Evolutionary conservation across 352 stramenopile species (phyloP).

Genomic region (Pythium chondricola): DNA sequence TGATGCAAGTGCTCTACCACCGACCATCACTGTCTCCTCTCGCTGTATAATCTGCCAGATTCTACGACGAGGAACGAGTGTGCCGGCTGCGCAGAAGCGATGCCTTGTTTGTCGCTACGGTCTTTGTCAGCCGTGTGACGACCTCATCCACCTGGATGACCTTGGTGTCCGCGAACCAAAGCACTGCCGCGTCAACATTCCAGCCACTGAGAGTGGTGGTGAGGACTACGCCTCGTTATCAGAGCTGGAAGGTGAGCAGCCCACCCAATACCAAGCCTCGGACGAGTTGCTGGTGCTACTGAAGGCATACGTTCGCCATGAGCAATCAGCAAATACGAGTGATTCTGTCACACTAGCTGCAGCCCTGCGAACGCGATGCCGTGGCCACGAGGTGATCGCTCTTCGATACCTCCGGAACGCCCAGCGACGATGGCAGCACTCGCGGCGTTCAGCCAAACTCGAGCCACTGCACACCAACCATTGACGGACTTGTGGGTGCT

Average conservation of each 20-base stretch:
- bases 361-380: background rate
- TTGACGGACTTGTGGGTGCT: constrained; percentile 5
- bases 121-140: constrained; percentile 40
- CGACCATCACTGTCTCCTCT: background rate
- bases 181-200: constrained; percentile 41
- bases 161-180: constrained; percentile 41
- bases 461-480: constrained; percentile 4
- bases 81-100: constrained; percentile 15
- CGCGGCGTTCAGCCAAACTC: background rate
- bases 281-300: constrained; percentile 1
- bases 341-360: too few relatives aligned
- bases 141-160: constrained; percentile 49
- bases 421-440: constrained; percentile 1
- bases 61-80: background rate
- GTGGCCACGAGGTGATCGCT: constrained; percentile 5
- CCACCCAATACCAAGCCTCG: too few relatives aligned
- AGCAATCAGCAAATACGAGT: too few relatives aligned
- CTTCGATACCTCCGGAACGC: constrained; percentile 28
- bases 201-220: background rate
- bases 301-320: background rate
- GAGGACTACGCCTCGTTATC: too few relatives aligned
- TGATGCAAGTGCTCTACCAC: too few relatives aligned
- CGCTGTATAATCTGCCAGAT: constrained; percentile 1
- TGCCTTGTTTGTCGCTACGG: constrained; percentile 45
- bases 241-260: too few relatives aligned